Evolutionary conservation across 306 rosid genomes (phyloP).

Genomic region (Vachellia collinsii): DNA sequence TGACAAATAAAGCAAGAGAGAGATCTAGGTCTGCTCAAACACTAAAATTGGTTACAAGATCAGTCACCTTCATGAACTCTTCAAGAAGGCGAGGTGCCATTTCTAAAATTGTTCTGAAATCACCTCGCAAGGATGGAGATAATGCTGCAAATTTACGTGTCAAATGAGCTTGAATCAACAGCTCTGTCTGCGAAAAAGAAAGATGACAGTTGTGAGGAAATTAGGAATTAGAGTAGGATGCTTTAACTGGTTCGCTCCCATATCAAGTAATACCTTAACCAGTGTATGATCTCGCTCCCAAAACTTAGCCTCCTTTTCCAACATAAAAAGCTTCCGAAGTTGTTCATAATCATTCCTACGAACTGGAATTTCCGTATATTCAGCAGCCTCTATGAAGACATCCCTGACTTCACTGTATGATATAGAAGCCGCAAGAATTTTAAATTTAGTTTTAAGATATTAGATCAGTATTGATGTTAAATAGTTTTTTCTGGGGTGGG

Average conservation of each 20-base stretch:
- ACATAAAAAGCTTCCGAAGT: slow-evolving; percentile 91
- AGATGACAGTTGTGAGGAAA: slow-evolving; percentile 35
- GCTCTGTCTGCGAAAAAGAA: slow-evolving; percentile 68
- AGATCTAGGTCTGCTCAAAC: no score
- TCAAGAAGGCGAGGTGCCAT: slow-evolving; percentile 77
- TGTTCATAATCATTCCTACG: slow-evolving; percentile 94
- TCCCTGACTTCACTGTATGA: slow-evolving; percentile 95
- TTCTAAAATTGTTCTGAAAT: slow-evolving; percentile 84
- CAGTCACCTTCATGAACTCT: no score
- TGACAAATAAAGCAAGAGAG: slow-evolving; percentile 17
- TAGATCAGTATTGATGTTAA: slow-evolving; percentile 14
- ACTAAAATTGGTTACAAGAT: no score
- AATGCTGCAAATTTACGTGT: slow-evolving; percentile 72
- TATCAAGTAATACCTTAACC: slow-evolving; percentile 70
- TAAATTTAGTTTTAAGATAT: slow-evolving; percentile 11
- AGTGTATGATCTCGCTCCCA: slow-evolving; percentile 98
- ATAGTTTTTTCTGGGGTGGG: neutral
- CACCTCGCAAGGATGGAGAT: slow-evolving; percentile 78
- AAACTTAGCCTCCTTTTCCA: slow-evolving; percentile 94
- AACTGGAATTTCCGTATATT: slow-evolving; percentile 93
- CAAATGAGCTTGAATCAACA: slow-evolving; percentile 95
- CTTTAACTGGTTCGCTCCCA: slow-evolving; percentile 20
- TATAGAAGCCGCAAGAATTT: slow-evolving; percentile 14
- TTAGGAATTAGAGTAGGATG: slow-evolving; percentile 32
- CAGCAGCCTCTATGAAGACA: slow-evolving; percentile 94